These are phyloP conservation scores for Lophium mytilinum DNA, from an alignment of 495 filamentous ascomycete genomes.

Conservation along the genomic window DNA sequence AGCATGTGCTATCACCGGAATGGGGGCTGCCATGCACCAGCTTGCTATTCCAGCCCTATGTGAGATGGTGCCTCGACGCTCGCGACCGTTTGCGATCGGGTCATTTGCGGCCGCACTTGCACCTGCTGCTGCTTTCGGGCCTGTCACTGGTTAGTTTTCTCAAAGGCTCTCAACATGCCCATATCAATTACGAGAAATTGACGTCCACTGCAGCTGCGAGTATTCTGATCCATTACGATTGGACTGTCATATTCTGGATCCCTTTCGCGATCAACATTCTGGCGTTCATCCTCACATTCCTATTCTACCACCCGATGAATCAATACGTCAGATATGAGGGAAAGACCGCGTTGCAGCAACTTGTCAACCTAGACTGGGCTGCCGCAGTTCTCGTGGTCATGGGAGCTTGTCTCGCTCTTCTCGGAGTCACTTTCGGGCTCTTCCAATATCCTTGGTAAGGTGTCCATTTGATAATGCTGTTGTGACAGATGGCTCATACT, in stretches of 20 bases:
- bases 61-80: background rate
- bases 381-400: background rate
- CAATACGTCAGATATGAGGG: background rate
- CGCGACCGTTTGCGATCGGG: background rate
- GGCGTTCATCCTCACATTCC: background rate
- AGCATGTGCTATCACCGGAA: background rate
- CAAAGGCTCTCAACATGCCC: too few species aligned
- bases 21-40: background rate
- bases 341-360: background rate
- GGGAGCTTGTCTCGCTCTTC: background rate
- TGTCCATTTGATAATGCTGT: background rate
- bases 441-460: background rate
- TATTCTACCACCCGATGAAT: background rate
- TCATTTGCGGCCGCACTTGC: background rate
- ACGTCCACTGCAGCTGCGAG: background rate
- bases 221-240: background rate
- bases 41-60: background rate
- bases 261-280: background rate
- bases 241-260: background rate
- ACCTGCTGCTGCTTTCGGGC: background rate
- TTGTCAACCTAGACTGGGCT: background rate
- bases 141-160: background rate
- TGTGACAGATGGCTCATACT: background rate
- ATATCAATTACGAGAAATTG: too few species aligned
- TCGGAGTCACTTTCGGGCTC: background rate